Conservation (phyloP, 441 rosid species). For the Aquilaria agallochum region DNA sequence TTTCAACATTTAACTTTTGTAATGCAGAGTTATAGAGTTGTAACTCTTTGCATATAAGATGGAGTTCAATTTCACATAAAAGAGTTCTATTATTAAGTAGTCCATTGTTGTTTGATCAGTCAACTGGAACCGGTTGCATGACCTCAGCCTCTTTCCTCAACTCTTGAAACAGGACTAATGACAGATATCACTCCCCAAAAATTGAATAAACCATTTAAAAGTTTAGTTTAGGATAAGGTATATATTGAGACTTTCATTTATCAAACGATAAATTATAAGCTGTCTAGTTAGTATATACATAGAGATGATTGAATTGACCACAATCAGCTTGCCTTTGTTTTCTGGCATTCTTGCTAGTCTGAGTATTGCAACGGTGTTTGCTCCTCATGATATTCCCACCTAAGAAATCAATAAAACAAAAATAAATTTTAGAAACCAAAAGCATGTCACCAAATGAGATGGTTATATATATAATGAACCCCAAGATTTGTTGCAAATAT, state of each 20-base stretch:
- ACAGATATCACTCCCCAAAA: constrained; percentile 86
- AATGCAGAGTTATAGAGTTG: too few relatives aligned
- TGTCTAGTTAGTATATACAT: too few relatives aligned
- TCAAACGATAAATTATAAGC: too few relatives aligned
- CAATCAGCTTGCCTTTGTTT: constrained; percentile 89
- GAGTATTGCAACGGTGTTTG: constrained; percentile 85
- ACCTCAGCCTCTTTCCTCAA: constrained; percentile 81
- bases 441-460: not conserved
- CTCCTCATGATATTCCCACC: constrained; percentile 97
- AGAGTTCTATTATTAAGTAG: not conserved
- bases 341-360: constrained; percentile 81
- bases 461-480: not conserved
- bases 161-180: constrained; percentile 72
- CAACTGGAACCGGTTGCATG: constrained; percentile 90
- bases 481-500: not conserved
- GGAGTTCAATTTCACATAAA: not conserved
- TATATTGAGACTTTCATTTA: too few relatives aligned
- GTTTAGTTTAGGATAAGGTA: not conserved
- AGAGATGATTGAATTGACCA: constrained; percentile 43
- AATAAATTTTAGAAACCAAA: not conserved
- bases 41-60: too few relatives aligned
- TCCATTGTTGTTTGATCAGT: constrained; percentile 22
- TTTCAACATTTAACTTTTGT: too few relatives aligned
- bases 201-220: constrained; percentile 80
- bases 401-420: constrained; percentile 8